Base-by-base conservation (phyloP, 1,284 basidiomycete species). In the Tilletia walkeri region DNA sequence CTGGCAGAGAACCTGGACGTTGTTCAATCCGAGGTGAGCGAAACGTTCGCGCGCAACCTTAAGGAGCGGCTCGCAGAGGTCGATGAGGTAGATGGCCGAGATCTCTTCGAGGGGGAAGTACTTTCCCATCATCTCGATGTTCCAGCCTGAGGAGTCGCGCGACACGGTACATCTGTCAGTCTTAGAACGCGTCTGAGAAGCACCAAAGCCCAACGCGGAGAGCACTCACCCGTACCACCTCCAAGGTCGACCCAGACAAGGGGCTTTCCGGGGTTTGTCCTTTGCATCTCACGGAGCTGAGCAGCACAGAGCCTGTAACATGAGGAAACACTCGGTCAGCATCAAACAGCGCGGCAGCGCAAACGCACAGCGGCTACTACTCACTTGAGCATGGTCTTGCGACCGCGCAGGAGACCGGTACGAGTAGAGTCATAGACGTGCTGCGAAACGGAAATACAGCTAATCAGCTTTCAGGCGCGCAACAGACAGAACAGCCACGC, bases 191-290 rank as follows among this genome's bases (percentile, higher is more conserved):
- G 41, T 45, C 41, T 45, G 41, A 14, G 41, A 45, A 14, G 18
- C 24, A 66, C 20, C 12, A 14, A 12, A 24, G n/a, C 7, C 36
- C 67, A 38, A 70, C 41, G 6, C 38, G 30, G 65, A 9, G 30
- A 34, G 10, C 16, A 70, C 78, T 70, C 67, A 87, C 89, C 90
- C 10, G 91, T 92, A 47, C 91, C 92, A 38, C 91, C 92, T 9
- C 91, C 92, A 69, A 93, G 89, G 82, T 92, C 92, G 41, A 92
- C 87, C 92, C 92, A 93, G 41, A 93, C 87, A 10, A 91, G 85
- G 38, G 86, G 86, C 77, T 88, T 87, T 0, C 84, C 77, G 0
- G 87, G 86, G 30, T 86, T 76, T 53, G 72, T 72, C 18, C 75
- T 81, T 73, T 85, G 78, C 45, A 85, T 83, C 74, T 87, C 85